Conservation (phyloP, 1,139 yeast genomes). For the Suhomyces yuchorum region DNA sequence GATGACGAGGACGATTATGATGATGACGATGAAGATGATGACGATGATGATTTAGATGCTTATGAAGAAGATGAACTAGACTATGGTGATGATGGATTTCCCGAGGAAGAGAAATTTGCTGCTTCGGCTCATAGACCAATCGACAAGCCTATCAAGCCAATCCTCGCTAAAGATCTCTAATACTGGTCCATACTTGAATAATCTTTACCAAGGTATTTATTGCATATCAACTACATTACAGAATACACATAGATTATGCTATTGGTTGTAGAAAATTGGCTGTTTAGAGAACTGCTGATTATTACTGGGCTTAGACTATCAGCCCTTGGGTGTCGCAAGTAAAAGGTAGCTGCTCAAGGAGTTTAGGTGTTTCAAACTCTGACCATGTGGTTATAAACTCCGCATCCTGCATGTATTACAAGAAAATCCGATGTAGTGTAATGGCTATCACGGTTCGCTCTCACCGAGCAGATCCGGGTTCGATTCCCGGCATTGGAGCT, state of each 20-base stretch:
- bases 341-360: too few species aligned
- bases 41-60: slow-evolving; percentile 16
- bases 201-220: neutral
- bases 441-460: slow-evolving; percentile 84
- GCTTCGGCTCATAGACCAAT: neutral
- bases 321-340: too few species aligned
- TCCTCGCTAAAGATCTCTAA: slow-evolving; percentile 4
- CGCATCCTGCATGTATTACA: too few species aligned
- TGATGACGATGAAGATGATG: slow-evolving; percentile 14
- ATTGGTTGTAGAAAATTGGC: neutral
- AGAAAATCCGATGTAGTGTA: slow-evolving; percentile 67
- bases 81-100: slow-evolving; percentile 32
- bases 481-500: slow-evolving; percentile 78
- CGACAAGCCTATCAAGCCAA: slow-evolving; percentile 2
- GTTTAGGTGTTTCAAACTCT: too few species aligned
- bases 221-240: neutral
- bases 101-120: slow-evolving; percentile 27
- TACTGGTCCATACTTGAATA: neutral
- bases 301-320: too few species aligned
- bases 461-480: slow-evolving; percentile 84
- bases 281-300: too few species aligned
- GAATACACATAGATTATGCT: slow-evolving; percentile 1
- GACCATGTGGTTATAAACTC: too few species aligned
- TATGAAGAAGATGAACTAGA: slow-evolving; percentile 31
- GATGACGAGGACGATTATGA: slow-evolving; percentile 12